phyloP scores from a whole-genome alignment of 139 green algal genomes.

The Nannochloris sp. region DNA sequence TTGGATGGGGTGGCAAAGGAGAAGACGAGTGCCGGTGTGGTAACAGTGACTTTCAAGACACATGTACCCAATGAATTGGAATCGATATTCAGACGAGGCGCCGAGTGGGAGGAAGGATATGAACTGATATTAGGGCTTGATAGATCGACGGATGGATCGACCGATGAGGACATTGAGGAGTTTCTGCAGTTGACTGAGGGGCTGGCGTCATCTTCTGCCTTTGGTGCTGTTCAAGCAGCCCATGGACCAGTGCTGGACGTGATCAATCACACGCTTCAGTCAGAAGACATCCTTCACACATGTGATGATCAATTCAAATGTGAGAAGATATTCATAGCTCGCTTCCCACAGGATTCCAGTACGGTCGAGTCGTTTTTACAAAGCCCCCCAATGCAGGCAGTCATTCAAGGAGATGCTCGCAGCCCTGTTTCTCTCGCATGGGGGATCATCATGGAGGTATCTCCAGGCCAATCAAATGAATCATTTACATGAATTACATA shows the following conservation, averaged over 20 bases:
- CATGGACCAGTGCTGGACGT: not conserved
- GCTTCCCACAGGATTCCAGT: not conserved
- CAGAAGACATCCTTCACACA: not conserved
- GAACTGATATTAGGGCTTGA: constrained; percentile 17
- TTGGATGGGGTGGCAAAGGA: not conserved
- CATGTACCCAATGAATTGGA: constrained; percentile 23
- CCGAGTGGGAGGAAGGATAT: constrained; percentile 20
- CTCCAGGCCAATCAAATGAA: constrained; percentile 2
- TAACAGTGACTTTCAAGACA: constrained; percentile 16
- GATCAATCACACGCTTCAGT: not conserved
- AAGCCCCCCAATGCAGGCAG: constrained; percentile 14
- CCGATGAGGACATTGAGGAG: constrained; percentile 6
- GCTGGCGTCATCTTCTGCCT: constrained; percentile 20
- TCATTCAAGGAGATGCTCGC: constrained; percentile 15
- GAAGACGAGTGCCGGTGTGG: not conserved
- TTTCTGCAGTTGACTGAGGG: constrained; percentile 18
- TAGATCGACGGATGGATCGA: not conserved
- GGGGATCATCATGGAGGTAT: constrained; percentile 13
- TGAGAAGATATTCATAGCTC: not conserved
- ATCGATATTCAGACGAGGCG: constrained; percentile 20
- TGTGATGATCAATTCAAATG: not conserved
- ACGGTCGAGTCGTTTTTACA: constrained; percentile 13
- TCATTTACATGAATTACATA: constrained; percentile 5
- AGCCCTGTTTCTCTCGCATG: not conserved
- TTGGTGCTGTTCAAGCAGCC: constrained; percentile 21